Evolutionary conservation across 345 rosid genomes (phyloP).

Genomic region (Adansonia digitata): DNA sequence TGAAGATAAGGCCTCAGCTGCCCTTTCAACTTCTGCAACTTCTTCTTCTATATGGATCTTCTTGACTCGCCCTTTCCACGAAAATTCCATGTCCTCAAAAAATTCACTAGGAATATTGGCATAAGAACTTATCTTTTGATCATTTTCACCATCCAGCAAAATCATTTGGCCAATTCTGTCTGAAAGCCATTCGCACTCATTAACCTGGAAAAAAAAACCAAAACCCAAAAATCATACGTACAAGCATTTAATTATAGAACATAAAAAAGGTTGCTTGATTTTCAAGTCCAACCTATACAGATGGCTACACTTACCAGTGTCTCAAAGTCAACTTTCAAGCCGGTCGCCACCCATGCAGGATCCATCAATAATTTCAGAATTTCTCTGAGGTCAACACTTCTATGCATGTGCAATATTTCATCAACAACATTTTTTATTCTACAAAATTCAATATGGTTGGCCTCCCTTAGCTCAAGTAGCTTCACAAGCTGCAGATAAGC

Average conservation of each 20-base stretch:
- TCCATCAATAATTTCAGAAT: constrained; percentile 77
- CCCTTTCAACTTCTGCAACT: constrained; percentile 52
- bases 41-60: constrained; percentile 69
- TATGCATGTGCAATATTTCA: constrained; percentile 72
- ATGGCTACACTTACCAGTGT: constrained; percentile 48
- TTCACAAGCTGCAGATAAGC: constrained; percentile 71
- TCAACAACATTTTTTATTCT: constrained; percentile 80
- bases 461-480: constrained; percentile 87
- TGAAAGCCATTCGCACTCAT: constrained; percentile 70
- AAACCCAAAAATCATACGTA: background rate
- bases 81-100: constrained; percentile 84
- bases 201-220: constrained; percentile 42
- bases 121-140: constrained; percentile 39
- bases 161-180: constrained; percentile 65
- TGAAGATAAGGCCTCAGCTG: constrained; percentile 63
- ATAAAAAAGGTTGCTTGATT: background rate
- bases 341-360: constrained; percentile 93
- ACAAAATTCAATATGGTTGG: constrained; percentile 90
- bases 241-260: background rate
- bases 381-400: constrained; percentile 53
- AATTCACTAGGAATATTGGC: constrained; percentile 63
- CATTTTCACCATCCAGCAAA: constrained; percentile 60
- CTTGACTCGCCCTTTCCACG: constrained; percentile 85
- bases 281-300: background rate
- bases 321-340: constrained; percentile 80